Evolutionary conservation across 1,284 basidiomycete species (phyloP).

Genomic region (Erythrobasidium hasegawianum): DNA sequence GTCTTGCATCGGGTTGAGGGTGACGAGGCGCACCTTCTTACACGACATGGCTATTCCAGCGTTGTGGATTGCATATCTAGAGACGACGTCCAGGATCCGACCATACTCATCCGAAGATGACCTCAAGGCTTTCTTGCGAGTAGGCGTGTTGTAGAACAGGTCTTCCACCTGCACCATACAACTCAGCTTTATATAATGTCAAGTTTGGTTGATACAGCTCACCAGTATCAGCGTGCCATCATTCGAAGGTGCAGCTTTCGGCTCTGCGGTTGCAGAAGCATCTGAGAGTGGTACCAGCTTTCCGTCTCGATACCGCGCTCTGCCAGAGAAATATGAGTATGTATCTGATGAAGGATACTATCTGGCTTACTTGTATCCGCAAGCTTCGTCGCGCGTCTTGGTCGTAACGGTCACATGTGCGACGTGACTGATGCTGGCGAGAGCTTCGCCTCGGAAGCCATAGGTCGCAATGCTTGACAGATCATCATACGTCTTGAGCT

Average conservation of each 20-base stretch:
- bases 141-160: constrained; percentile 90
- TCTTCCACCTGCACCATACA: constrained; percentile 69
- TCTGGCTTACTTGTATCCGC: constrained; percentile 74
- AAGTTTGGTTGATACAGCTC: neutral
- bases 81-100: constrained; percentile 86
- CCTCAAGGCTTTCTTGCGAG: constrained; percentile 78
- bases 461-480: constrained; percentile 82
- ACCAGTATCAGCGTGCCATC: constrained; percentile 88
- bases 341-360: neutral
- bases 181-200: neutral
- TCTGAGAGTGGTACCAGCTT: constrained; percentile 64
- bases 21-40: constrained; percentile 65
- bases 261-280: constrained; percentile 62
- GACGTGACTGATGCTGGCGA: constrained; percentile 94
- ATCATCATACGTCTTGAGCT: constrained; percentile 82
- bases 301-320: constrained; percentile 76
- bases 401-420: constrained; percentile 82
- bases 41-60: constrained; percentile 80
- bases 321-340: constrained; percentile 47
- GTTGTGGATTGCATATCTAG: constrained; percentile 91
- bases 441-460: constrained; percentile 94
- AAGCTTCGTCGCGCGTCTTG: constrained; percentile 71
- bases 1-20: neutral
- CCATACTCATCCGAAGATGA: constrained; percentile 87
- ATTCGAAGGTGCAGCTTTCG: constrained; percentile 87